Evolutionary conservation across 2,329 filamentous ascomycete genomes (phyloP), one percentile per base, ranked within the genome.

Genomic region (Diatrype stigma): DNA sequence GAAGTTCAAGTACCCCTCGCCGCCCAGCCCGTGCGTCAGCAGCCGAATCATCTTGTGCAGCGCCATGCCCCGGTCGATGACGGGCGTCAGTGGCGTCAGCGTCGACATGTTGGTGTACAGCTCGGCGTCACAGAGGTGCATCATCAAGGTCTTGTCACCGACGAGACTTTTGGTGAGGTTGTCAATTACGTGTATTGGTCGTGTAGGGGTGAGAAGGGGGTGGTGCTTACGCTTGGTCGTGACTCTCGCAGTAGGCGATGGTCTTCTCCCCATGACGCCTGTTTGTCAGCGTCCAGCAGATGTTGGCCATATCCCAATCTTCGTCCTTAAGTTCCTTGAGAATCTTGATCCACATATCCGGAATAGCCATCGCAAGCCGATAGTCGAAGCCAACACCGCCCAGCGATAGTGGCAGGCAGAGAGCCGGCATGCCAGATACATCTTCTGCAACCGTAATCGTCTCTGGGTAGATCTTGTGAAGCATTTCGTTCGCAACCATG

Each of bases 301-400:
- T 87, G 59, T 81, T 86, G 51, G 82, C 84, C 70, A 99, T 87
- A 63, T 97, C 89, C 94, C 94, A 99, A 10, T 96, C 82, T 56
- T 90, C 81, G 63, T 99, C 94, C 64, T 87, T 80, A 68, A 90
- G 85, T 73, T 99, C 94, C 71, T 99, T 99, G 55, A 97, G 72
- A 66, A 95, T 90, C 74, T 99, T 99, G 79, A 99, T 99, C 84
- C 95, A 99, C 84, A 99, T 89, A 69, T 99, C 94, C 3, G 94
- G 94, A 56, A 99, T 85, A 4, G 94, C 94, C 94, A 99, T 99
- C 50, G 92, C 92, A 30, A 99, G 82, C 59, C 94, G 85, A 71
- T 99, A 99, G 72, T 99, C 94, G 67, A 99, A 99, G 23, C 94
- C 94, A 60, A 97, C 84, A 55, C 94, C 94, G 17, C 94, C 94